Conservation (phyloP, 108 stramenopile genomes). For the Chaetoceros muelleri region DNA sequence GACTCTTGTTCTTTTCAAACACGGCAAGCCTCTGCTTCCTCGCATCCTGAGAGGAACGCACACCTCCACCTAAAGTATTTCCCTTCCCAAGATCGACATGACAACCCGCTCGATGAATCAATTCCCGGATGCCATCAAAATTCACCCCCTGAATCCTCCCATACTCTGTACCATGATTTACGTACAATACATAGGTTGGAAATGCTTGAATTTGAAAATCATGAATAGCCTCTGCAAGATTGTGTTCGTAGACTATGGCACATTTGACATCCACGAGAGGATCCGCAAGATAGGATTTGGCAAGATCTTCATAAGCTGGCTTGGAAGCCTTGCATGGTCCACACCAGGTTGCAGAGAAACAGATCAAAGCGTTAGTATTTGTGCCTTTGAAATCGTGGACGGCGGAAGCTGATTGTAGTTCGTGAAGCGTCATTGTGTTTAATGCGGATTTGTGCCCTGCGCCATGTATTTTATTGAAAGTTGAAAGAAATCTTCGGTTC, state of each 20-base stretch:
- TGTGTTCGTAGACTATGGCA: constrained; percentile 59
- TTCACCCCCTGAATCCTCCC: constrained; percentile 65
- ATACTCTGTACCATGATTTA: constrained; percentile 17
- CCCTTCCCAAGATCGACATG: constrained; percentile 31
- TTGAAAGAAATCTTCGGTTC: no score
- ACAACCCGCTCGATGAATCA: constrained; percentile 33
- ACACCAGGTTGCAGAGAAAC: constrained; percentile 63
- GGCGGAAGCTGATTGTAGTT: constrained; percentile 31
- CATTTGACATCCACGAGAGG: constrained; percentile 20
- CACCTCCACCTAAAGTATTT: constrained; percentile 45
- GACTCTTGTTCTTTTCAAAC: constrained; percentile 10
- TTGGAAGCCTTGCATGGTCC: constrained; percentile 60
- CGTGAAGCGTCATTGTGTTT: constrained; percentile 35
- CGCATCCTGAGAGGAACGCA: constrained; percentile 36
- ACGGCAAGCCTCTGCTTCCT: constrained; percentile 40
- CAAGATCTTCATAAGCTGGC: constrained; percentile 43
- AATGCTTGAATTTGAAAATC: constrained; percentile 57
- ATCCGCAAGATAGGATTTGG: constrained; percentile 18
- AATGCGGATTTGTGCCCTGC: no score
- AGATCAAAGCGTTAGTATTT: constrained; percentile 30
- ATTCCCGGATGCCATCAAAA: constrained; percentile 37
- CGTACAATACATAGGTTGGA: constrained; percentile 62
- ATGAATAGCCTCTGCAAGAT: constrained; percentile 47
- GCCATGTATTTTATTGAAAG: no score
- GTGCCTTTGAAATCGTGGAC: constrained; percentile 33